phyloP scores from a whole-genome alignment of 2,329 filamentous ascomycete species.

The Colletotrichum echinochloae region DNA sequence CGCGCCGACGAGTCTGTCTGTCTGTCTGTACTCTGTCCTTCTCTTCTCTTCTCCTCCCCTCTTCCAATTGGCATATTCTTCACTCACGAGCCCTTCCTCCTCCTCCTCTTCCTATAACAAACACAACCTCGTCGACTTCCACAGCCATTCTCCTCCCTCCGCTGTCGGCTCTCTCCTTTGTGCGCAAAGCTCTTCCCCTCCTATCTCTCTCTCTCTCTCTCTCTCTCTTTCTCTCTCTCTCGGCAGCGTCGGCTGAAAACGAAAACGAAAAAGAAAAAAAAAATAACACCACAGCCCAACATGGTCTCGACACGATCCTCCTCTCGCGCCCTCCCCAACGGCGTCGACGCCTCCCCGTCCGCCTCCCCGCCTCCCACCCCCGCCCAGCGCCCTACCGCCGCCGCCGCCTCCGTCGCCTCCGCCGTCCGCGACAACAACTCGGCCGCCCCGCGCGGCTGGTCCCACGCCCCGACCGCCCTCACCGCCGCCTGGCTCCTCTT shows the following conservation, averaged over 20 bases:
- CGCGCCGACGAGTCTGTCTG: not conserved
- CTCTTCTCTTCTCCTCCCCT: not conserved
- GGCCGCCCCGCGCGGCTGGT: conserved; percentile 23
- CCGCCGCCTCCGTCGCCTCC: conserved; percentile 32
- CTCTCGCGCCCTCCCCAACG: conserved; percentile 46
- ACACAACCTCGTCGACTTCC: not conserved
- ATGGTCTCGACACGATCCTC: conserved; percentile 56
- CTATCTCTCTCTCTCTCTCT: not conserved
- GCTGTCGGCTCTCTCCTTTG: no score
- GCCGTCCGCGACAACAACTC: conserved; percentile 19
- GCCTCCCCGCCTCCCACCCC: conserved; percentile 30
- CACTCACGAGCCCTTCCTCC: not conserved
- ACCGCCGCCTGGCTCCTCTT: conserved; percentile 78
- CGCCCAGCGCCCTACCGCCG: conserved; percentile 19
- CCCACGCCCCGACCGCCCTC: conserved; percentile 58
- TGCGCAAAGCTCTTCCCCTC: not conserved
- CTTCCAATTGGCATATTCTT: conserved; percentile 5
- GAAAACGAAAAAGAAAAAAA: not conserved
- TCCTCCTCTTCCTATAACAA: not conserved
- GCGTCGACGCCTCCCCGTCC: conserved; percentile 44
- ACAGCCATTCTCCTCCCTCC: not conserved
- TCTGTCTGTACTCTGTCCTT: not conserved
- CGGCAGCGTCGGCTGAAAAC: not conserved
- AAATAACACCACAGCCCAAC: not conserved
- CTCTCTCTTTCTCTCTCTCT: not conserved